phyloP scores from a whole-genome alignment of 495 filamentous ascomycete species.

The Penicillium steckii region DNA sequence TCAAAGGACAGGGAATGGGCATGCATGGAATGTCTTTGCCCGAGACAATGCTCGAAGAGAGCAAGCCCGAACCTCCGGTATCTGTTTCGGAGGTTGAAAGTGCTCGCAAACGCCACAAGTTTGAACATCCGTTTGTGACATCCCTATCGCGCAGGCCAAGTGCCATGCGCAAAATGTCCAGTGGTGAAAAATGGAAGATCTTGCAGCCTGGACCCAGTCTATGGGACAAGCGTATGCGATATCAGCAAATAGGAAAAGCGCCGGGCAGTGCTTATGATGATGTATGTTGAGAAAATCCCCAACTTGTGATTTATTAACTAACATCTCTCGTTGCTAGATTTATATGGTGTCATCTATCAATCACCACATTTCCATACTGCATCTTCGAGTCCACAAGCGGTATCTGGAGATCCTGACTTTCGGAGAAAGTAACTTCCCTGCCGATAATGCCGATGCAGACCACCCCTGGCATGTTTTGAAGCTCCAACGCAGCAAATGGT shows the following conservation, averaged over 20 bases:
- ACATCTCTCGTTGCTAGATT: slow-evolving; percentile 45
- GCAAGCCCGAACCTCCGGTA: slow-evolving; percentile 13
- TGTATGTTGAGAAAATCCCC: slow-evolving; percentile 36
- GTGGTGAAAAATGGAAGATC: slow-evolving; percentile 45
- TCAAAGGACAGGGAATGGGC: slow-evolving; percentile 12
- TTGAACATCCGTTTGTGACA: slow-evolving; percentile 36
- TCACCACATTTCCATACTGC: slow-evolving; percentile 76
- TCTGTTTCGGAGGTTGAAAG: slow-evolving; percentile 18
- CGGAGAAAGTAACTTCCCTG: slow-evolving; percentile 27
- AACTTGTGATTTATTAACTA: neutral
- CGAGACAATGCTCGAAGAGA: slow-evolving; percentile 28
- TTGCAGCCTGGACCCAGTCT: slow-evolving; percentile 59
- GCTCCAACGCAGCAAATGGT: slow-evolving; percentile 74
- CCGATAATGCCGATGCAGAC: slow-evolving; percentile 46
- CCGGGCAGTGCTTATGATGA: slow-evolving; percentile 50
- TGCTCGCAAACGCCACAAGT: slow-evolving; percentile 43
- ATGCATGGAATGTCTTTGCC: slow-evolving; percentile 24
- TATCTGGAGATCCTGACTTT: slow-evolving; percentile 58
- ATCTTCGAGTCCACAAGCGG: slow-evolving; percentile 66
- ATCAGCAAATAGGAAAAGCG: slow-evolving; percentile 68
- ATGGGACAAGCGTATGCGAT: slow-evolving; percentile 79
- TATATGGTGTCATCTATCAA: slow-evolving; percentile 81
- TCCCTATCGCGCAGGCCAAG: slow-evolving; percentile 29
- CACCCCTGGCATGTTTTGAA: slow-evolving; percentile 63
- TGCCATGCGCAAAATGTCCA: slow-evolving; percentile 34